phyloP scores from a whole-genome alignment of 2,329 filamentous ascomycete genomes.

The Arthroderma sp. region DNA sequence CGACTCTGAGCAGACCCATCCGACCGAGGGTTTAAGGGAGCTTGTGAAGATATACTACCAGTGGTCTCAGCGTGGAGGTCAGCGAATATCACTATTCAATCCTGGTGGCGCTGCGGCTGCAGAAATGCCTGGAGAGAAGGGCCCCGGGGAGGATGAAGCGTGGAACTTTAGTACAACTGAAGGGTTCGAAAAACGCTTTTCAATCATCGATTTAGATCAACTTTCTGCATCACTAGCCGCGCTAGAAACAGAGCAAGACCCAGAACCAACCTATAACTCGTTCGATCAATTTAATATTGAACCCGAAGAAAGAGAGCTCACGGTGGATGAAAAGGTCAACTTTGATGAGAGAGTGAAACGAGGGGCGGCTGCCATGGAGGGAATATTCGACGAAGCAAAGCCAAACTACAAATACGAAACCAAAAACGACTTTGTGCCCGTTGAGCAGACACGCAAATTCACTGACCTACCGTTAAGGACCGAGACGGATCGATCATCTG shows the following conservation, averaged over 20 bases:
- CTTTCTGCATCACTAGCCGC: conserved; percentile 37
- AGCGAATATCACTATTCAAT: conserved; percentile 47
- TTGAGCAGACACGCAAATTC: conserved; percentile 31
- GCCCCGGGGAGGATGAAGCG: conserved; percentile 38
- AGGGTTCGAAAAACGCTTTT: conserved; percentile 44
- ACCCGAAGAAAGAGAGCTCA: conserved; percentile 24
- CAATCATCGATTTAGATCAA: conserved; percentile 36
- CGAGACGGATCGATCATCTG: conserved; percentile 37
- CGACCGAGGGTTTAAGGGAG: conserved; percentile 34
- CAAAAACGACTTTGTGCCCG: conserved; percentile 38
- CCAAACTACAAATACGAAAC: conserved; percentile 49
- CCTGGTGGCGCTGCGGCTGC: conserved; percentile 47
- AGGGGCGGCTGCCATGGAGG: conserved; percentile 45
- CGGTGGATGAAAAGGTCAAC: conserved; percentile 38
- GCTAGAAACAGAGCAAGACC: conserved; percentile 24
- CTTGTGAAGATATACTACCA: conserved; percentile 39
- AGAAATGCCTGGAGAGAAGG: conserved; percentile 34
- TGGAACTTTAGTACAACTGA: conserved; percentile 57
- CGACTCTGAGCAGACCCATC: conserved; percentile 33
- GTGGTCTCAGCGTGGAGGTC: conserved; percentile 39
- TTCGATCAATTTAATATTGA: conserved; percentile 20
- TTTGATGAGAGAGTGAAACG: conserved; percentile 47
- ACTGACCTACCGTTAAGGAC: conserved; percentile 45
- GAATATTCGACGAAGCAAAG: conserved; percentile 45
- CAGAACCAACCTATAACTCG: conserved; percentile 14